Evolutionary conservation across 1,284 basidiomycete species (phyloP), one percentile per base, ranked within the genome.

Genomic region (Porphyrellus sp.): DNA sequence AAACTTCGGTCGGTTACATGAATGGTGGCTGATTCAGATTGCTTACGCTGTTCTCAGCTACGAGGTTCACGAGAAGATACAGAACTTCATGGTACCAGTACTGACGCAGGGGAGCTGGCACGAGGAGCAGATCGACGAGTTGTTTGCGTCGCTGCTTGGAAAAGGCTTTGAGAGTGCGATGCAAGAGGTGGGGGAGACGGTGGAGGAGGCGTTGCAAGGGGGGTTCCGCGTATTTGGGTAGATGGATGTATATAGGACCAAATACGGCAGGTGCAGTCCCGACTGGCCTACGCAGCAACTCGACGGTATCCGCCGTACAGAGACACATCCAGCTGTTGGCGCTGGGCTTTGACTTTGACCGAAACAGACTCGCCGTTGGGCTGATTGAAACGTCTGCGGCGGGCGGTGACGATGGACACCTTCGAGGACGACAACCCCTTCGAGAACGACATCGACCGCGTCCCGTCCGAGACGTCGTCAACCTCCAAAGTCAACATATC

Each of bases 11-110:
- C 27, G 21, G 82, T 73, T 6, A 51, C 45, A 38, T 43, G 40
- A 31, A 8, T 20, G 39, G 21, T 27, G 2, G 35, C 25, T 38
- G 28, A 18, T 21, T 46, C 27, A n/a, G n/a, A 8, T 35, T 18
- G 39, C 59, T 59, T 16, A 63, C 27, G 5, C 28, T 60, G 44
- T 41, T 56, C 59, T 20, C 64, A 90, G 91, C 56, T 96, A 93
- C 68, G 89, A 95, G 55, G 85, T 91, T 2, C 94, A 97, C 65
- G 91, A 96, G 63, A 97, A 96, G 73, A 73, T 95, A 37, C 89
- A 91, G 66, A 93, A 93, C 68, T 96, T 96, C 66, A 95, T 95
- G 86, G 90, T 93, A 1, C 93, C 94, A 11, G 83, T 94, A 5
- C 81, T 84, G 7, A 74, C 81, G 2, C 64, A 72, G 40, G 78